Evolutionary conservation across 176 grass and related monocot genomes (phyloP).

Genomic region (Triticum monococcum): DNA sequence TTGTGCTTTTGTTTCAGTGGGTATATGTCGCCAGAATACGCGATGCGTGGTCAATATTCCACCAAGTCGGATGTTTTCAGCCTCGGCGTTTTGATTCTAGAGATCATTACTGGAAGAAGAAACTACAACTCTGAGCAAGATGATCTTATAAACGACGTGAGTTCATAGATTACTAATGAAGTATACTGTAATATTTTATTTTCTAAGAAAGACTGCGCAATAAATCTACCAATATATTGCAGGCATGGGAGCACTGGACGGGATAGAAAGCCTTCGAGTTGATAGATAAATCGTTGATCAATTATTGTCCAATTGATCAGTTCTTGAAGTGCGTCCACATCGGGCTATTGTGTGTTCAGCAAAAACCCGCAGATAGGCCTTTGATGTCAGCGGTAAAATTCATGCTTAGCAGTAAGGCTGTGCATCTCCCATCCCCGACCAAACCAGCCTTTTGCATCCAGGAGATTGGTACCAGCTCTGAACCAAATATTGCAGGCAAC

Average conservation of each 20-base stretch:
- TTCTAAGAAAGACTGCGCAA: background rate
- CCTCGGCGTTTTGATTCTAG: background rate
- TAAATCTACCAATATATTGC: background rate
- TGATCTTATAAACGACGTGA: background rate
- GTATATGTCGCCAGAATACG: constrained; percentile 10
- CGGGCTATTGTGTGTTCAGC: constrained; percentile 37
- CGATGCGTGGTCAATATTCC: constrained; percentile 31
- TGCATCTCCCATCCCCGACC: background rate
- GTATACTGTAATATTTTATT: background rate
- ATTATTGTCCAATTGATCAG: background rate
- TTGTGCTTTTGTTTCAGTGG: background rate
- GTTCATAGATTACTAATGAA: background rate
- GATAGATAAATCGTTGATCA: constrained; percentile 7
- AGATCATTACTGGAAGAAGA: constrained; percentile 9
- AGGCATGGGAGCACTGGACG: constrained; percentile 32
- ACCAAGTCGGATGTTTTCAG: too few species aligned
- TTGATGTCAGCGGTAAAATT: constrained; percentile 38
- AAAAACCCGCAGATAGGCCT: constrained; percentile 7
- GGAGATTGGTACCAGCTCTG: background rate
- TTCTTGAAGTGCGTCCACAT: constrained; percentile 37
- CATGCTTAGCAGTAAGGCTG: constrained; percentile 23
- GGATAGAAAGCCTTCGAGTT: background rate
- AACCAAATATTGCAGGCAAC: background rate
- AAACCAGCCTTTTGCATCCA: constrained; percentile 9
- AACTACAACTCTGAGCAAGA: background rate